A percentile compares a stretch with the other conserved stretches of the same genome.
phyloP scores from a whole-genome alignment of 176 grass and related monocot genomes.

The Cymbopogon citratus region DNA sequence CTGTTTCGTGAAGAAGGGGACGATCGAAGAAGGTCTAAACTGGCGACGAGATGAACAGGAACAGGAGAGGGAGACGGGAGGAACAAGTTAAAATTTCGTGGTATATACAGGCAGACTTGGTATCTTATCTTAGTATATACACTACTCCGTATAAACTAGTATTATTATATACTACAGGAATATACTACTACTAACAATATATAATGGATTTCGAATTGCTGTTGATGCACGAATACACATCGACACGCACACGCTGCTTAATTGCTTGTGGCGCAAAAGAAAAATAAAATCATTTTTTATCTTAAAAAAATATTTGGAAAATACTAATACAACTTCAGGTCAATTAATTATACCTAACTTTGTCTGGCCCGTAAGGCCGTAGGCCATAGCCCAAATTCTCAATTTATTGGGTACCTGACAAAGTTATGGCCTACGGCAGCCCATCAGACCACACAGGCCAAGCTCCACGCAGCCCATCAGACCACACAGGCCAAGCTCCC shows the following conservation, averaged over 20 bases:
- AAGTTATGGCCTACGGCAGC: no score
- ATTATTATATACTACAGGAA: neutral
- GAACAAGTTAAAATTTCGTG: conserved; percentile 14
- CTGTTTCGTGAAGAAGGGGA: neutral
- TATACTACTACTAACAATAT: neutral
- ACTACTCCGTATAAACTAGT: neutral
- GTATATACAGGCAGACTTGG: neutral
- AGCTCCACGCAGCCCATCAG: no score
- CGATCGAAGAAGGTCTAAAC: neutral
- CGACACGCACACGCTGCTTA: neutral
- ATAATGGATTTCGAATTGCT: neutral
- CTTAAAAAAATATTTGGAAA: neutral
- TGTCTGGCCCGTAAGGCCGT: no score
- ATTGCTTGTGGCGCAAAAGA: neutral
- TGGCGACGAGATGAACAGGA: neutral
- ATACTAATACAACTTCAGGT: no score
- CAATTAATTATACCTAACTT: no score
- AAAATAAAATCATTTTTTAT: neutral
- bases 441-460: no score
- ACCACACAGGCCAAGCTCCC: no score
- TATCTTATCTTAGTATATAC: neutral
- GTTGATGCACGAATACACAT: neutral
- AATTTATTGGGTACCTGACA: no score
- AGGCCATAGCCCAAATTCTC: no score
- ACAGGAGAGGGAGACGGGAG: conserved; percentile 13